Percentiles rank a stretch among this genome's conserved stretches.
Conservation (phyloP, 257 asterid genomes). For the Dorcoceras hygrometricum region DNA sequence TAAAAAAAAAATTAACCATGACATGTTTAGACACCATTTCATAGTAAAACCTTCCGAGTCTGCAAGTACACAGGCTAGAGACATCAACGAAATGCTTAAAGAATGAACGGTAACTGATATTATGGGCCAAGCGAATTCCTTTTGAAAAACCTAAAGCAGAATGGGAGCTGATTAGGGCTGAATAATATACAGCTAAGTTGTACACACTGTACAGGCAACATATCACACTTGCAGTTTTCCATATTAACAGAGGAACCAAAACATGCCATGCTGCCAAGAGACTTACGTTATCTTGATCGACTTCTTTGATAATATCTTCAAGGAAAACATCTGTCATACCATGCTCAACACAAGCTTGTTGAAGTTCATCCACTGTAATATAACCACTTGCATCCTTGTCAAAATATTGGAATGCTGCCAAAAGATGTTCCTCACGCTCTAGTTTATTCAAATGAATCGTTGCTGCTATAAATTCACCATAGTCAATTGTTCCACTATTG, state of each 20-base stretch:
- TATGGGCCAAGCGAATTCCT: not conserved
- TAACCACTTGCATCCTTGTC: conserved; percentile 88
- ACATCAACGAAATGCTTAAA: not conserved
- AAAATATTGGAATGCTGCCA: conserved; percentile 77
- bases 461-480: conserved; percentile 83
- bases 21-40: not conserved
- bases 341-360: conserved; percentile 44
- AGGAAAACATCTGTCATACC: conserved; percentile 18
- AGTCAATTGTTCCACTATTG: conserved; percentile 81
- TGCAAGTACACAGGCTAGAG: not conserved
- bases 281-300: conserved; percentile 35
- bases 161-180: not conserved
- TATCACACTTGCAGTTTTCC: not conserved
- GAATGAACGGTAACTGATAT: not conserved
- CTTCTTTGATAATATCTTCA: conserved; percentile 23
- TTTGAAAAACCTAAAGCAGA: not conserved
- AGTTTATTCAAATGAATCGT: conserved; percentile 75
- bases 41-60: not conserved
- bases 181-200: not conserved
- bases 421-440: conserved; percentile 81
- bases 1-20: not conserved
- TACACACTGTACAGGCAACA: not conserved
- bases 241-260: not conserved
- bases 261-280: not conserved
- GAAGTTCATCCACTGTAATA: conserved; percentile 81